Evolutionary conservation across 345 rosid species (phyloP).

Genomic region (Capsella bursapastoris): DNA sequence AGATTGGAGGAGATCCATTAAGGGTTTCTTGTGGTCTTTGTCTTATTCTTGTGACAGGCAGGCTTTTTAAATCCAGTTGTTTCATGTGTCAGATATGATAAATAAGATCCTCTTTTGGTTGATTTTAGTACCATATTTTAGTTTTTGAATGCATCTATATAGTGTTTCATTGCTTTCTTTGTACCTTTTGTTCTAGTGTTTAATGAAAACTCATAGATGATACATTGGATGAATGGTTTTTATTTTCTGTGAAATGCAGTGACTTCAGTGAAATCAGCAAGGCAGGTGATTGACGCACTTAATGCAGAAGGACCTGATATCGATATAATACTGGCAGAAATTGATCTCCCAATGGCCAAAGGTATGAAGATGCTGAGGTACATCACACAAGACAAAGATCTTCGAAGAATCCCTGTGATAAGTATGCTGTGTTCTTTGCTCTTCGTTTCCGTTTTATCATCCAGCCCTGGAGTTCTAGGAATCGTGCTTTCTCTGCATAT

Average conservation of each 20-base stretch:
- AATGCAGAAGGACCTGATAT: conserved; percentile 97
- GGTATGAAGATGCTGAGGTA: conserved; percentile 98
- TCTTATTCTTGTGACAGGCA: background rate
- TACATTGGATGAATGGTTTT: background rate
- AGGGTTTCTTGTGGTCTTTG: too few relatives aligned
- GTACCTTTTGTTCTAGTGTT: background rate
- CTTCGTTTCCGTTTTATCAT: background rate
- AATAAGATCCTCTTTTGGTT: background rate
- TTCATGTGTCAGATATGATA: background rate
- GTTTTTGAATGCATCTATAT: background rate
- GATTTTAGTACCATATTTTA: background rate
- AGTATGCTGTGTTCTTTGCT: conserved; percentile 60
- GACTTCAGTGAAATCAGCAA: conserved; percentile 84
- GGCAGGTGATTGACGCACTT: conserved; percentile 94
- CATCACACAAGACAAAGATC: conserved; percentile 79
- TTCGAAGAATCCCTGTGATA: conserved; percentile 90
- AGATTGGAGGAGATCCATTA: conserved; percentile 21
- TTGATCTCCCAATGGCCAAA: conserved; percentile 93
- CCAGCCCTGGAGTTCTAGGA: background rate
- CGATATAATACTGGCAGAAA: conserved; percentile 94
- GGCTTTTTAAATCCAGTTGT: background rate
- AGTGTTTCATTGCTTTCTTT: background rate
- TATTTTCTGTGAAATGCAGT: conserved; percentile 54
- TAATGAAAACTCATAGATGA: background rate
- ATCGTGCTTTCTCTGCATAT: conserved; percentile 16